Base-by-base conservation (phyloP, 768 basidiomycete species). In the Tricholoma terreum region DNA sequence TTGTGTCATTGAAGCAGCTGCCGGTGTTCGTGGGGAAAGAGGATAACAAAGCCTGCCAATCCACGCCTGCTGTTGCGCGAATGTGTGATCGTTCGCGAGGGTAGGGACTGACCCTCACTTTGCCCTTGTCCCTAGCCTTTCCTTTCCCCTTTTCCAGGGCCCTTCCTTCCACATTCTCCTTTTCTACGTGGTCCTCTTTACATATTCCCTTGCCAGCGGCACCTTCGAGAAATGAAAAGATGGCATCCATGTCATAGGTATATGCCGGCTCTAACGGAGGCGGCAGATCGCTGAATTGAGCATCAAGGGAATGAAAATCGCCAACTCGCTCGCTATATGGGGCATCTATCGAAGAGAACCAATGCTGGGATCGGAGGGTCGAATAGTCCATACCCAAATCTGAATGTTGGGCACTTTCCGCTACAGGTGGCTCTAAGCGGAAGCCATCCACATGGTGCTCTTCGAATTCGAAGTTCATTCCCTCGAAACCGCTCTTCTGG, bases 71-170 rank as follows among this genome's bases (percentile, higher is more conserved):
- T 19, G 24, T 2, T 14, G n/a, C 30, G 27, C 46, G 46, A n/a
- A 49, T 15, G 46, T 49, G 27, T n/a, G 19, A 15, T 49, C 27
- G 30, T n/a, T 31, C n/a, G 30, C 46, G 46, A 49, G 10, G 27
- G n/a, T 55, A 55, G 45, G 42, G 54, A 35, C 15, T 49, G 19
- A 6, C 54, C 45, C 30, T 35, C 19, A 30, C 54, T 34, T 55
- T 55, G 7, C 54, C 54, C 35, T 55, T 55, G 24, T 49, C 45
- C 10, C 6, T 36, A 10, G 53, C 15, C 31, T 21, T 54, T 6
- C 52, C 22, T 11, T 54, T 54, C 15, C 30, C 53, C 21, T 33
- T 46, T 17, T 34, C 42, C 27, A 12, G 6, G 8, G 21, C 34
- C 54, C 45, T 48, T 24, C 43, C 45, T 45, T 43, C 31, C 27